A percentile compares a stretch with the other conserved stretches of the same genome.
phyloP scores from a whole-genome alignment of 306 rosid genomes.

The Prunus mume region DNA sequence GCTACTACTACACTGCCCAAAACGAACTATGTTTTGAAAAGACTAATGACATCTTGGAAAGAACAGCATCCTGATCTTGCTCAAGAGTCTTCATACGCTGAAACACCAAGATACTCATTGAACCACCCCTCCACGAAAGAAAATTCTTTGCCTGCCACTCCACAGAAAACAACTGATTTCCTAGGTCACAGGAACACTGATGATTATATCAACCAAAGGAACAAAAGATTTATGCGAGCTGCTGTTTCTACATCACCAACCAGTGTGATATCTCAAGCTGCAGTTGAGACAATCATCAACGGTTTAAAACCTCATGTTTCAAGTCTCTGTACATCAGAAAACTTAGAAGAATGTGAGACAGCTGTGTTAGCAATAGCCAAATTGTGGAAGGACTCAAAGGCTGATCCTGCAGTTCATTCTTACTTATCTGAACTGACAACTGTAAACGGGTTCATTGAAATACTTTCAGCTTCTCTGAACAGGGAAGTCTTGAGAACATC shows the following conservation, averaged over 20 bases:
- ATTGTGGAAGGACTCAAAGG: constrained; percentile 79
- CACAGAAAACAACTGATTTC: constrained; percentile 33
- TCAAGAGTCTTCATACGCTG: constrained; percentile 56
- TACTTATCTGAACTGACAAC: constrained; percentile 67
- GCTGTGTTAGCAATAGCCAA: constrained; percentile 65
- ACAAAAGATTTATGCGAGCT: constrained; percentile 51
- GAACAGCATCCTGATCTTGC: constrained; percentile 74
- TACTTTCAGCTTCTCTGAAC: constrained; percentile 66
- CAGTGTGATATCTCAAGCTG: constrained; percentile 82
- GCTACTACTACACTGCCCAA: constrained; percentile 64
- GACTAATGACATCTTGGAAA: constrained; percentile 87
- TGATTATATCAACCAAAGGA: constrained; percentile 47
- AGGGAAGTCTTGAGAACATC: constrained; percentile 73
- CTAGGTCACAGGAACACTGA: constrained; percentile 37
- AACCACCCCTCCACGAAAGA: constrained; percentile 45
- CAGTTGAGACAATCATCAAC: constrained; percentile 63
- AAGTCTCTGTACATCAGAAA: constrained; percentile 74
- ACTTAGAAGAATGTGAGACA: constrained; percentile 70
- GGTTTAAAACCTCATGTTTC: constrained; percentile 63
- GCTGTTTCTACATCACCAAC: constrained; percentile 60
- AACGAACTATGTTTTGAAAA: constrained; percentile 90
- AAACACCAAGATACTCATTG: constrained; percentile 49
- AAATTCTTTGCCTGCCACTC: constrained; percentile 32
- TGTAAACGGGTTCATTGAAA: constrained; percentile 76
- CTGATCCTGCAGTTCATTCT: constrained; percentile 62